phyloP scores from a whole-genome alignment of 345 rosid genomes.

The Salix exigua region DNA sequence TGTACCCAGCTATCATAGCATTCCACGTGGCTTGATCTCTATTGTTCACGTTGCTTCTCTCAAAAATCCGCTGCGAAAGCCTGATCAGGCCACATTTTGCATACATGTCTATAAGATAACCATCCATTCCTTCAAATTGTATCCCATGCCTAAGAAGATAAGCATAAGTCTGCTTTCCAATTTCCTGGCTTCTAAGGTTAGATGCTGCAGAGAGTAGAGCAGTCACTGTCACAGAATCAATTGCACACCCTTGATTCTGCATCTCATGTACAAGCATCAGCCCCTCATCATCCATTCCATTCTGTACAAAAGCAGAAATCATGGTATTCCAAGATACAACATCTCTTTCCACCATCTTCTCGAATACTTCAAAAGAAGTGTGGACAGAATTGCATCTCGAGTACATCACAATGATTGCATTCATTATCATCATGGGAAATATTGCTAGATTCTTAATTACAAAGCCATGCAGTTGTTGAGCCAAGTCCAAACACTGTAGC shows the following conservation, averaged over 20 bases:
- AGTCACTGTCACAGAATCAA: conserved; percentile 68
- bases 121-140: conserved; percentile 67
- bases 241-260: conserved; percentile 66
- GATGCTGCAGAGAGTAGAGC: conserved; percentile 86
- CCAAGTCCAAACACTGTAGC: conserved; percentile 54
- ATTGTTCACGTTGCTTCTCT: conserved; percentile 23
- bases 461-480: conserved; percentile 61
- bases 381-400: conserved; percentile 71
- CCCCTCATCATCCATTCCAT: conserved; percentile 81
- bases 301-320: conserved; percentile 77
- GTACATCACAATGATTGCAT: conserved; percentile 71
- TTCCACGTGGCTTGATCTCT: conserved; percentile 89
- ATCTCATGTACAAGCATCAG: conserved; percentile 74
- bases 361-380: conserved; percentile 57
- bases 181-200: conserved; percentile 57
- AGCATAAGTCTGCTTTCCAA: conserved; percentile 83
- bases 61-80: conserved; percentile 45
- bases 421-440: conserved; percentile 46
- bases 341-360: conserved; percentile 67
- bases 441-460: conserved; percentile 48
- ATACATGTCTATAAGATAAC: conserved; percentile 82
- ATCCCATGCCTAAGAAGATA: conserved; percentile 63
- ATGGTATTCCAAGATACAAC: conserved; percentile 83
- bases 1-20: conserved; percentile 78
- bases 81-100: conserved; percentile 73